Base-by-base conservation (phyloP, 495 filamentous ascomycete species). In the Talaromyces ruber region DNA sequence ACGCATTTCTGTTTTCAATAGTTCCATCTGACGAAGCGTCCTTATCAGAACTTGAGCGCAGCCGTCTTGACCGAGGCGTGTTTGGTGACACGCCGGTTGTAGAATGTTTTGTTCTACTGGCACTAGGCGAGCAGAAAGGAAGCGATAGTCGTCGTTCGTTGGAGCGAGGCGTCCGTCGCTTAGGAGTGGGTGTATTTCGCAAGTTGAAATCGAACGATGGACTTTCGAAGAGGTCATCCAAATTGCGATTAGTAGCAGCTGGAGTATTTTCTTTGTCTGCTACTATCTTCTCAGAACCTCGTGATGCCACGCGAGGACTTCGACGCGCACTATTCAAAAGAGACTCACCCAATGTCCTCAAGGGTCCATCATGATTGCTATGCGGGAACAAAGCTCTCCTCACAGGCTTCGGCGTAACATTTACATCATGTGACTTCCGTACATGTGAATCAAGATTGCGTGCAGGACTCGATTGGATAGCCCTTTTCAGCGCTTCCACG, bases 361-460 rank as follows among this genome's bases (percentile, higher is more conserved):
- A 72, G 59, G 78, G 73, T 21, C 82, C 79, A 52, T 85, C 84
- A 65, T 85, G 85, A 61, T 82, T 81, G 2, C 70, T 63, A 64
- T 72, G 75, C 58, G 89, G 87, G 74, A 97, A 97, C 52, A 97
- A 79, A 34, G 92, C 73, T 68, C 93, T 84, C 69, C 90, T 83
- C 25, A 88, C 90, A 51, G 81, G 82, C 65, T 79, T 81, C 26
- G 80, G 79, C 43, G 86, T 88, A 21, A 93, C 76, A 54, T 74
- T 72, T 52, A 85, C 82, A 8, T 86, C 64, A 58, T 64, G 68
- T 62, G 59, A 22, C 32, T 67, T 70, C 60, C 68, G 68, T 63
- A 70, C 68, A 59, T 83, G 84, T 39, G 81, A 84, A 60, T 90
- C 88, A 47, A 75, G 71, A 63, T 85, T 82, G 63, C 82, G 78